phyloP scores from a whole-genome alignment of 257 asterid species.

The Solanum ahanhuiri region DNA sequence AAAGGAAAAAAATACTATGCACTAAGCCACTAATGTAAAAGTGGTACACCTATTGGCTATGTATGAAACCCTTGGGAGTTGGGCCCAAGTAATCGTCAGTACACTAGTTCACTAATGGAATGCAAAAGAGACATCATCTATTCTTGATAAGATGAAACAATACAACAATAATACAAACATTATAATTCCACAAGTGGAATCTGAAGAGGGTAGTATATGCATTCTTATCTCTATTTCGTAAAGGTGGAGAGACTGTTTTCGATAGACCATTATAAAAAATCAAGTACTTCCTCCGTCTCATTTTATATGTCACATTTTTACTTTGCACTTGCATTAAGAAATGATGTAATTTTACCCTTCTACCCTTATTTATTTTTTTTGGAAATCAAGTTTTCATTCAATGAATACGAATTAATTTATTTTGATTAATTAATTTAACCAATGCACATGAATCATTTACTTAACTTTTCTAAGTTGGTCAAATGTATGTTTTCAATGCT shows the following conservation, averaged over 20 bases:
- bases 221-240: too few relatives aligned
- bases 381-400: too few relatives aligned
- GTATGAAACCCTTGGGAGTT: background rate
- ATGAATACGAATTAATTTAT: too few relatives aligned
- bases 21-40: background rate
- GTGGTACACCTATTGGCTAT: background rate
- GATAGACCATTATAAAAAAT: too few relatives aligned
- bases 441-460: too few relatives aligned
- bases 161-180: background rate
- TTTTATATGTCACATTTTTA: too few relatives aligned
- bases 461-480: too few relatives aligned
- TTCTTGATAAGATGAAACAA: background rate
- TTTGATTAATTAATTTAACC: too few relatives aligned
- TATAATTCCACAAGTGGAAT: accelerated
- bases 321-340: too few relatives aligned
- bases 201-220: background rate
- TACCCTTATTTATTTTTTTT: too few relatives aligned
- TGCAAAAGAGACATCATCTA: background rate
- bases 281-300: background rate
- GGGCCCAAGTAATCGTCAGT: background rate
- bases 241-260: accelerated
- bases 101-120: background rate
- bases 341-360: too few relatives aligned
- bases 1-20: background rate
- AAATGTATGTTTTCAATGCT: too few relatives aligned